These are phyloP conservation scores for Dendrobium huoshanense DNA, from an alignment of 106 monocot genomes.

Conservation along the genomic window DNA sequence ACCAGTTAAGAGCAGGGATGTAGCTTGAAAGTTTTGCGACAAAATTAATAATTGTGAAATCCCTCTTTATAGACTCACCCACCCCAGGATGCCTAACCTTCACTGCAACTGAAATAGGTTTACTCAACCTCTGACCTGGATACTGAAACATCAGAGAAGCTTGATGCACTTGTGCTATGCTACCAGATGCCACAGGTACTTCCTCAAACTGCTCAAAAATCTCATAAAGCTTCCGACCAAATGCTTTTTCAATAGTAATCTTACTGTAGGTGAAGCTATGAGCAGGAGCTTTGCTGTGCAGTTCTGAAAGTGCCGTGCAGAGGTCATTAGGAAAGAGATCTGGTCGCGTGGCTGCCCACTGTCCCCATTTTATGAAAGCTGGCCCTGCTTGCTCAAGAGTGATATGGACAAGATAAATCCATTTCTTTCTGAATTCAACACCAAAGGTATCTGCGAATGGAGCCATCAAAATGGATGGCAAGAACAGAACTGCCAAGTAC, in stretches of 20 bases:
- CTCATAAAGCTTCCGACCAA: slow-evolving; percentile 42
- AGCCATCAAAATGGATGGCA: slow-evolving; percentile 37
- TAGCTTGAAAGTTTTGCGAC: slow-evolving; percentile 43
- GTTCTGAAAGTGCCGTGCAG: slow-evolving; percentile 43
- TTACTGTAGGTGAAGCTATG: slow-evolving; percentile 53
- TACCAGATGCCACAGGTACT: slow-evolving; percentile 61
- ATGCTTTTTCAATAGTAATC: slow-evolving; percentile 49
- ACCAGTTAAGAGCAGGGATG: slow-evolving; percentile 53
- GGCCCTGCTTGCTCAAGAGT: slow-evolving; percentile 66
- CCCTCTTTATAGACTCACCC: slow-evolving; percentile 50
- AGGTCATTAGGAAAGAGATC: slow-evolving; percentile 63
- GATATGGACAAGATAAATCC: slow-evolving; percentile 41
- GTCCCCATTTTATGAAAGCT: slow-evolving; percentile 76
- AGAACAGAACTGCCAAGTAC: slow-evolving; percentile 46
- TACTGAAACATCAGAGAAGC: slow-evolving; percentile 48
- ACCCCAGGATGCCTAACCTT: slow-evolving; percentile 78
- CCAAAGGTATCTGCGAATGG: slow-evolving; percentile 42
- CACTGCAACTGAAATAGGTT: slow-evolving; percentile 53
- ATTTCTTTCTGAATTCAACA: slow-evolving; percentile 33
- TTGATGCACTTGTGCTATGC: slow-evolving; percentile 62
- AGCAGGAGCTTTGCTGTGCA: slow-evolving; percentile 53
- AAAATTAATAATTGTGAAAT: slow-evolving; percentile 56
- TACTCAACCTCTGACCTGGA: slow-evolving; percentile 30
- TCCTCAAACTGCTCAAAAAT: slow-evolving; percentile 67
- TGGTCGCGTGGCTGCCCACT: slow-evolving; percentile 76